A percentile compares a stretch with the other conserved stretches of the same genome.
These are phyloP conservation scores for Fusarium sterilihyphosum DNA, from an alignment of 2,329 filamentous ascomycete species.

Conservation along the genomic window DNA sequence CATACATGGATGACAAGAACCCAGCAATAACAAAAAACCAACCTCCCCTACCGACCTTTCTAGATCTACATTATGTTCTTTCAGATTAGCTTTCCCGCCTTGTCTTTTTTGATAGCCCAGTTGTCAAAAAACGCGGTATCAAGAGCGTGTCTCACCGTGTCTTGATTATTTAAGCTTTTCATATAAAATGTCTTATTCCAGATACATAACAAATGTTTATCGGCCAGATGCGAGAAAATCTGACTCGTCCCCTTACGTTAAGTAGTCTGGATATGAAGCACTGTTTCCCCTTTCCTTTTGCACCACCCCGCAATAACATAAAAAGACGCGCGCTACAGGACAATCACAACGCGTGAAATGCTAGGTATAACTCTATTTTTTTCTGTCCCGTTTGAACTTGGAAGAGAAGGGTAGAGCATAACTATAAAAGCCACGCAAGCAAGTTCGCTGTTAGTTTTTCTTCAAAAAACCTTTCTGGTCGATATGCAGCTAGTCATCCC, in stretches of 20 bases:
- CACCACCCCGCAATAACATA: conserved; percentile 36
- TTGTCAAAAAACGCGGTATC: conserved; percentile 12
- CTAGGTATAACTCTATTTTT: conserved; percentile 21
- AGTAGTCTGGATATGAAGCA: background rate
- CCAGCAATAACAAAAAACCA: conserved; percentile 24
- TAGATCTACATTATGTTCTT: conserved; percentile 11
- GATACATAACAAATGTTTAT: background rate
- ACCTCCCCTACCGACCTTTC: conserved; percentile 28
- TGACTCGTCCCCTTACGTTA: conserved; percentile 30
- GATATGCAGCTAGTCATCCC: conserved; percentile 25
- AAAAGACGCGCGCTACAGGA: conserved; percentile 32
- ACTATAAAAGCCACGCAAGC: background rate
- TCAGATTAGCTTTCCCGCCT: conserved; percentile 26
- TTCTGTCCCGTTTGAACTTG: background rate
- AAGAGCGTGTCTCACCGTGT: conserved; percentile 21
- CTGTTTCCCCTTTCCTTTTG: conserved; percentile 27
- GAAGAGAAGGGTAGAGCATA: background rate
- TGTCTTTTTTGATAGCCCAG: conserved; percentile 19
- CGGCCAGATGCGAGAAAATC: conserved; percentile 25
- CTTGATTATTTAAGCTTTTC: conserved; percentile 21
- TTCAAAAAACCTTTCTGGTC: background rate
- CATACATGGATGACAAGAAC: background rate
- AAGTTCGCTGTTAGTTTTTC: background rate
- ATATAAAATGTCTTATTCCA: conserved; percentile 18
- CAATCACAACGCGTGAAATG: conserved; percentile 28